A percentile compares a stretch with the other conserved stretches of the same genome.
These are phyloP conservation scores for Aureobasidium sp. DNA, from an alignment of 2,329 filamentous ascomycete species.

Conservation along the genomic window DNA sequence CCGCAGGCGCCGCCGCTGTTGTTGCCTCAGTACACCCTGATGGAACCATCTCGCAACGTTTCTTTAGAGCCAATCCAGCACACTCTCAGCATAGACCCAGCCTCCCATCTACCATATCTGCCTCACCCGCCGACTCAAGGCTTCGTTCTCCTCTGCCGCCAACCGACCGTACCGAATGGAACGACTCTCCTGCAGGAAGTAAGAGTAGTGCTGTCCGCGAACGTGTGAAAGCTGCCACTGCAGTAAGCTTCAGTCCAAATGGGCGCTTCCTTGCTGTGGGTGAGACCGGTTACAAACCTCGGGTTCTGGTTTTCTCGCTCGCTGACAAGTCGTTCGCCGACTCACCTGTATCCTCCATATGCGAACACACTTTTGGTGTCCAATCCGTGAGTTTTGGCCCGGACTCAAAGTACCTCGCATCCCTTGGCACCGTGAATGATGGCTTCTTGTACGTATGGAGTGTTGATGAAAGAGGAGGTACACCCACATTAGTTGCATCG, in stretches of 20 bases:
- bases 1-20: constrained; percentile 88
- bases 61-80: constrained; percentile 64
- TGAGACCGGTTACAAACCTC: constrained; percentile 87
- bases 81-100: neutral
- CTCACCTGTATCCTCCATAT: constrained; percentile 73
- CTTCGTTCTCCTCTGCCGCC: neutral
- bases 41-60: constrained; percentile 63
- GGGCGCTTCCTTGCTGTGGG: constrained; percentile 84
- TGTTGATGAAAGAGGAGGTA: constrained; percentile 73
- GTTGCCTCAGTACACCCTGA: constrained; percentile 71
- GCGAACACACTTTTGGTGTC: constrained; percentile 86
- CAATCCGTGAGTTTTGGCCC: constrained; percentile 82
- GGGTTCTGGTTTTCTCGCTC: constrained; percentile 83
- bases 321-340: constrained; percentile 70
- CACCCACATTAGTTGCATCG: constrained; percentile 70
- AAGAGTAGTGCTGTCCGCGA: constrained; percentile 85
- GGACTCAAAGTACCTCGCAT: constrained; percentile 80
- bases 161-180: constrained; percentile 35
- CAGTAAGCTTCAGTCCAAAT: constrained; percentile 79
- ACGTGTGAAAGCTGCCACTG: constrained; percentile 88
- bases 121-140: constrained; percentile 6
- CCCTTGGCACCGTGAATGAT: constrained; percentile 81
- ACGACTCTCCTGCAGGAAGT: constrained; percentile 50
- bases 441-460: constrained; percentile 90
- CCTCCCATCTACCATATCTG: neutral